Percentiles rank a stretch among this genome's conserved stretches.
phyloP scores from a whole-genome alignment of 768 basidiomycete species.

The Phaffia australis region DNA sequence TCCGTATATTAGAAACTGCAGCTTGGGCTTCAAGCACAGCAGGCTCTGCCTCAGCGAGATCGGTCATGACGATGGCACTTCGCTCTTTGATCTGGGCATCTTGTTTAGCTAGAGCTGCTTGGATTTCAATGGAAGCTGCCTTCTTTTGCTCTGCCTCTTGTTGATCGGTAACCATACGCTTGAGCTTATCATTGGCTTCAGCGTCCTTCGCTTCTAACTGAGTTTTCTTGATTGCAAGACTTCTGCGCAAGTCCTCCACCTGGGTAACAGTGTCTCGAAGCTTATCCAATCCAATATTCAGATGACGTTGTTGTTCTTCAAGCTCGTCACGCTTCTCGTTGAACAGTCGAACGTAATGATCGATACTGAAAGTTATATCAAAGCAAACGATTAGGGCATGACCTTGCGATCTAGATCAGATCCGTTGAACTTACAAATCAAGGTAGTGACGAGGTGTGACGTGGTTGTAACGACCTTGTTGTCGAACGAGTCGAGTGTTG shows the following conservation, averaged over 20 bases:
- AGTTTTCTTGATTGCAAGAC: slow-evolving; percentile 82
- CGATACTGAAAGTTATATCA: slow-evolving; percentile 52
- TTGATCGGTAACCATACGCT: slow-evolving; percentile 96
- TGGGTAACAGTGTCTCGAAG: slow-evolving; percentile 89
- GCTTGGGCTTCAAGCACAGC: slow-evolving; percentile 88
- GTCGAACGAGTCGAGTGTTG: slow-evolving; percentile 75
- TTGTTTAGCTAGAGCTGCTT: slow-evolving; percentile 83
- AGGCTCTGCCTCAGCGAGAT: slow-evolving; percentile 94
- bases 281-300: slow-evolving; percentile 96
- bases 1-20: slow-evolving; percentile 95
- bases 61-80: slow-evolving; percentile 76
- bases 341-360: slow-evolving; percentile 89
- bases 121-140: slow-evolving; percentile 87
- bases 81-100: slow-evolving; percentile 81
- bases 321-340: slow-evolving; percentile 94
- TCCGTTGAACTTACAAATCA: slow-evolving; percentile 66
- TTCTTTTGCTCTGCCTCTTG: slow-evolving; percentile 99
- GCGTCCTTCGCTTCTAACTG: slow-evolving; percentile 87
- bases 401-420: no score
- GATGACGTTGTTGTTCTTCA: slow-evolving; percentile 95
- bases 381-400: neutral
- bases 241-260: slow-evolving; percentile 90
- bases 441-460: slow-evolving; percentile 96
- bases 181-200: slow-evolving; percentile 93
- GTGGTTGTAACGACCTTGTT: slow-evolving; percentile 92